Base-by-base conservation (phyloP, 2,329 filamentous ascomycete species). In the Fonsecaea erecta region DNA sequence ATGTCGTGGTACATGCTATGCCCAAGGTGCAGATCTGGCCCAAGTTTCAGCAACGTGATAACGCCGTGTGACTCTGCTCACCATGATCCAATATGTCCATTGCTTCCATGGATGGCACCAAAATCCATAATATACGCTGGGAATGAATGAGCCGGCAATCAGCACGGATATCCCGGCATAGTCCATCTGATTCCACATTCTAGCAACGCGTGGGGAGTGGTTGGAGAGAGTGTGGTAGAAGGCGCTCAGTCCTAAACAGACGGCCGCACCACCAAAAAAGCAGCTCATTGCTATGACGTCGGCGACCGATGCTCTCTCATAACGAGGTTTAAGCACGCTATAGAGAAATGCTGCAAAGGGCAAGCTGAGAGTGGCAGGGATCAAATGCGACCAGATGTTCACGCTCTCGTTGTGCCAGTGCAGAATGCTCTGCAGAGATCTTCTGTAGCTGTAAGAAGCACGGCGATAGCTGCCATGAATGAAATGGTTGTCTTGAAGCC, bases 151-250 rank as follows among this genome's bases (percentile, higher is more conserved):
- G 6, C 95, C 95, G 71, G 94, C 91, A 65, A 98, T 98, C 71
- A 99, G 81, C 55, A 89, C 86, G 32, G 98, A 91, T 71, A 99
- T 99, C 6, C 95, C 95, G 4, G 94, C 86, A 76, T 99, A 98
- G 76, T 99, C 95, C 63, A 98, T 81, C 77, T 96, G 92, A 76
- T 98, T 98, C 11, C 93, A 93, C 82, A 92, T 91, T 67, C 86
- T 88, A 1, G 90, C 88, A 14, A 97, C 91, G 1, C 79, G 78
- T 40, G 87, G 86, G 18, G 91, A 95, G 77, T 99, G 95, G 71
- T 97, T 97, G 24, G 84, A 87, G 54, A 97, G 85, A 1, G 91
- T 85, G 76, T 99, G 95, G 75, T 88, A 99, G 2, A 89, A 90
- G 4, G 92, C 90, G 71, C 90, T 93, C 88, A 93, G 91, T 24